Conservation (phyloP, 495 filamentous ascomycete species). For the Aspergillus baeticus region DNA sequence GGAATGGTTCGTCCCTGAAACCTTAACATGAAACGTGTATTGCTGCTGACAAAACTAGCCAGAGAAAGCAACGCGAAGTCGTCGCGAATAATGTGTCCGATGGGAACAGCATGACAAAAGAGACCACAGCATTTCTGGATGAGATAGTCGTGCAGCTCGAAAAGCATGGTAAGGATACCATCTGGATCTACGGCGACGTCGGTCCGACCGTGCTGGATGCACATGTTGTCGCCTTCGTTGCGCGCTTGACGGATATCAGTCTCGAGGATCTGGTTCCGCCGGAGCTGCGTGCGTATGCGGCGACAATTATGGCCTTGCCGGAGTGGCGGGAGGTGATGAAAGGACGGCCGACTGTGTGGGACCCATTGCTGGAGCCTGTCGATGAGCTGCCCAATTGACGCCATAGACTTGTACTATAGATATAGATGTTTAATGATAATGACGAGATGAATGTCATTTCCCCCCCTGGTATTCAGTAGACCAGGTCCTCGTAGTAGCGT, state of each 20-base stretch:
- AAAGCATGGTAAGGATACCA: conserved; percentile 3
- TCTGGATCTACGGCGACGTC: conserved; percentile 14
- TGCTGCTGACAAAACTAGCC: conserved; percentile 1
- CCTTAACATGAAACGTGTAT: background rate
- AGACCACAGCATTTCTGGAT: background rate
- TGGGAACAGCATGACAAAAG: conserved; percentile 9
- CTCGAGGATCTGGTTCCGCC: conserved; percentile 10
- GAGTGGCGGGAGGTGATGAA: conserved; percentile 7
- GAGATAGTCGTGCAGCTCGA: background rate
- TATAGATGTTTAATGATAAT: background rate
- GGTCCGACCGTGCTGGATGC: conserved; percentile 16
- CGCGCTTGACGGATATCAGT: conserved; percentile 8
- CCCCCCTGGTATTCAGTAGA: background rate
- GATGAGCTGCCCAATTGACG: conserved; percentile 6
- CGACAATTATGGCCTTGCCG: conserved; percentile 3
- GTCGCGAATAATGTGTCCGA: background rate
- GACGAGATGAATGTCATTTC: background rate
- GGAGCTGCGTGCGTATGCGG: conserved; percentile 7
- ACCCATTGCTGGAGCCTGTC: conserved; percentile 5
- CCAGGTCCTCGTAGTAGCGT: conserved; percentile 43
- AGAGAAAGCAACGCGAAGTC: conserved; percentile 9
- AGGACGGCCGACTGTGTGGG: conserved; percentile 13
- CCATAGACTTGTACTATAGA: background rate
- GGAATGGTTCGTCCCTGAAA: conserved; percentile 11
- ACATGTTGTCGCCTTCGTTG: conserved; percentile 11